These are phyloP conservation scores for Penicillium crystallinum DNA, from an alignment of 495 filamentous ascomycete genomes.

Conservation along the genomic window DNA sequence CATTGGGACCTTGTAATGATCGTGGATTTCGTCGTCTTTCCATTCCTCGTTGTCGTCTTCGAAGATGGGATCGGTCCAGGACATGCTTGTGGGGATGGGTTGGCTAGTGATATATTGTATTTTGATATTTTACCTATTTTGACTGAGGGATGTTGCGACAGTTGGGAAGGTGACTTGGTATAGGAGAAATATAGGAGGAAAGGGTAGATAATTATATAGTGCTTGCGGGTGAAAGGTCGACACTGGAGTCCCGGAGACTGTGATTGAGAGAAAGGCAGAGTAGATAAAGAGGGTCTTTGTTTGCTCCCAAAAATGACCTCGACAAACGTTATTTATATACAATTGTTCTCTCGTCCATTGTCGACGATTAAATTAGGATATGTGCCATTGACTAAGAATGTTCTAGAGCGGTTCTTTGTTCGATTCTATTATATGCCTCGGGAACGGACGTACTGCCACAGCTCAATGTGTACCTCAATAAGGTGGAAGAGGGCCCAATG, in stretches of 20 bases:
- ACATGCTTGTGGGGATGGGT: neutral
- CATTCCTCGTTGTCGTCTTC: neutral
- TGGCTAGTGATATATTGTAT: neutral
- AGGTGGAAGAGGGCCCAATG: no score
- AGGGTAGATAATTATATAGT: neutral
- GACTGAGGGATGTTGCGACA: neutral
- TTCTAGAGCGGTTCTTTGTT: no score
- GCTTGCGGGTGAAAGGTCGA: neutral
- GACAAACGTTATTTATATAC: neutral
- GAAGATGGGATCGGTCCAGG: neutral
- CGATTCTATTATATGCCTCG: no score
- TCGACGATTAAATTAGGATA: neutral
- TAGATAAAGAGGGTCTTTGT: neutral
- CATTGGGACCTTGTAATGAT: neutral
- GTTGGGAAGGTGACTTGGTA: neutral
- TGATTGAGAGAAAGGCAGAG: neutral
- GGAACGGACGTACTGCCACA: no score
- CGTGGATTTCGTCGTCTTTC: neutral
- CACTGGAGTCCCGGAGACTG: neutral
- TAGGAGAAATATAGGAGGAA: neutral
- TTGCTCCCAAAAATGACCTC: neutral
- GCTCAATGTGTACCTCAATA: no score
- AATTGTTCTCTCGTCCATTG: neutral
- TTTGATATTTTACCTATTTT: neutral
- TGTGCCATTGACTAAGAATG: no score